A percentile compares a stretch with the other conserved stretches of the same genome.
These are phyloP conservation scores for Lipomyces spencermartinsiae DNA, from an alignment of 805 yeast genomes.

Conservation along the genomic window DNA sequence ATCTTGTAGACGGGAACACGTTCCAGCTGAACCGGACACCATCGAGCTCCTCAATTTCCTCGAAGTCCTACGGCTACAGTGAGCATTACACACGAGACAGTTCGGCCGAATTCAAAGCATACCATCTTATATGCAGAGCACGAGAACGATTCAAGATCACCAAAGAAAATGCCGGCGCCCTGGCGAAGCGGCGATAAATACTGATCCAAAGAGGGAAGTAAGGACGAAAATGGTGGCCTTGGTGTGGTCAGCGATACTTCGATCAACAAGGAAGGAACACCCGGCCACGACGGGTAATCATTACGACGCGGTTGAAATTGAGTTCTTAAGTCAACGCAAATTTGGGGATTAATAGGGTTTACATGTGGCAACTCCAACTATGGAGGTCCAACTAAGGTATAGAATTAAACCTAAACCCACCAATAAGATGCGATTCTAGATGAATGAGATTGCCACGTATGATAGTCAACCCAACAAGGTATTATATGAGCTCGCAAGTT, in stretches of 20 bases:
- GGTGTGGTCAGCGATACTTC: neutral
- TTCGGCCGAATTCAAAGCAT: neutral
- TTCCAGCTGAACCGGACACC: conserved; percentile 82
- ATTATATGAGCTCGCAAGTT: too few species aligned
- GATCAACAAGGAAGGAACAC: neutral
- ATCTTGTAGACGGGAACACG: conserved; percentile 85
- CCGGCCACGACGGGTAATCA: neutral
- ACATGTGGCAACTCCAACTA: neutral
- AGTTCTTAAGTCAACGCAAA: neutral
- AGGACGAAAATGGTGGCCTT: neutral
- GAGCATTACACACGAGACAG: neutral
- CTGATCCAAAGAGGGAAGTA: neutral
- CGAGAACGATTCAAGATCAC: neutral
- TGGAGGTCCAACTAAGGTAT: neutral
- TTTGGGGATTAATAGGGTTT: neutral
- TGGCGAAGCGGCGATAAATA: neutral
- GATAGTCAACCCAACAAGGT: too few species aligned
- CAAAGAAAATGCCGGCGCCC: neutral
- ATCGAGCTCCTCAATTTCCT: conserved; percentile 64
- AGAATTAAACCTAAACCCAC: neutral
- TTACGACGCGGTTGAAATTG: neutral
- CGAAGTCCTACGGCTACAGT: conserved; percentile 52
- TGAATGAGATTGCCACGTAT: too few species aligned
- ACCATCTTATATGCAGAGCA: neutral
- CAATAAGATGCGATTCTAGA: neutral